Evolutionary conservation across 768 basidiomycete species (phyloP).

Genomic region (Boletus rubescentipes): DNA sequence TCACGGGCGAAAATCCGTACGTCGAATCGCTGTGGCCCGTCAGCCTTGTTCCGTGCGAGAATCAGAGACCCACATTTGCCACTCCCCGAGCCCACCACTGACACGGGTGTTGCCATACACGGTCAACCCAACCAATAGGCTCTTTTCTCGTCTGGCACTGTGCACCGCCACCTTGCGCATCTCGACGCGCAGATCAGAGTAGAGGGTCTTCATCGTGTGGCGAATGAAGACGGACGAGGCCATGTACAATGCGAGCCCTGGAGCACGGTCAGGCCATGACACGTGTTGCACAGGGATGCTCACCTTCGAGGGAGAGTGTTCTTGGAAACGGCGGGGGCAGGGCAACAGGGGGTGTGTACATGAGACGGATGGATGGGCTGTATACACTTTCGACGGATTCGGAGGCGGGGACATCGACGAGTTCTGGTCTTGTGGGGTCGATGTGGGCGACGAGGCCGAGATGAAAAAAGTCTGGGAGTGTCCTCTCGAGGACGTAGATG

Average conservation of each 20-base stretch:
- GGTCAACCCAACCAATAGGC: constrained; percentile 50
- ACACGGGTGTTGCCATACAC: constrained; percentile 64
- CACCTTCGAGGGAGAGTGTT: constrained; percentile 71
- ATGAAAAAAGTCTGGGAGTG: constrained; percentile 70
- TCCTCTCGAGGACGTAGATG: constrained; percentile 63
- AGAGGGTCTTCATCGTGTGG: constrained; percentile 74
- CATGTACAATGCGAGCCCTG: constrained; percentile 72
- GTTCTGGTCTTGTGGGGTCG: constrained; percentile 42
- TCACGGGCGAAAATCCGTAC: constrained; percentile 67
- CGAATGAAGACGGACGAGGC: constrained; percentile 68
- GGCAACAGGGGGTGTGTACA: constrained; percentile 65
- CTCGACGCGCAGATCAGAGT: constrained; percentile 60
- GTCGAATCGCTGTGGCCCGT: constrained; percentile 54
- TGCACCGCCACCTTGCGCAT: constrained; percentile 46
- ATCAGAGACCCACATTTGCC: constrained; percentile 60
- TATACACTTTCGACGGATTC: constrained; percentile 51
- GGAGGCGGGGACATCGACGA: constrained; percentile 22
- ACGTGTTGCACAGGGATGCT: constrained; percentile 3
- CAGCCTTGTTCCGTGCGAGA: neutral
- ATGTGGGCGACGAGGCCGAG: constrained; percentile 60
- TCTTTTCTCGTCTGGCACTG: constrained; percentile 55
- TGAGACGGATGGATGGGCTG: constrained; percentile 58
- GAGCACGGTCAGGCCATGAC: constrained; percentile 1
- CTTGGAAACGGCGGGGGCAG: constrained; percentile 70
- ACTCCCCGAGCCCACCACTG: constrained; percentile 60